Evolutionary conservation across 306 rosid species (phyloP).

Genomic region (Medicago arabica): DNA sequence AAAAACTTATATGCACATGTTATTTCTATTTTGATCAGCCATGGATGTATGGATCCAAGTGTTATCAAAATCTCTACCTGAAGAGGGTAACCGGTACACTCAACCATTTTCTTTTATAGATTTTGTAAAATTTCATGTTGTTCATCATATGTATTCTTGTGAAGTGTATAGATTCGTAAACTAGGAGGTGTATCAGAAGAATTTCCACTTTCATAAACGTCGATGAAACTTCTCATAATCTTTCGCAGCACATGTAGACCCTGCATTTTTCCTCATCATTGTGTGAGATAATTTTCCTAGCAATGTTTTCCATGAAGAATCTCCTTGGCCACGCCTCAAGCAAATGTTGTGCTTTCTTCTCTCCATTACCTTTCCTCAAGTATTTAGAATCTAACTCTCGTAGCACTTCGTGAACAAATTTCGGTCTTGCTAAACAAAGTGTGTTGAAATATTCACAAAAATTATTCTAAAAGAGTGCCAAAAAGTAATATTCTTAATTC

Average conservation of each 20-base stretch:
- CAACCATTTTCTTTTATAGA: constrained; percentile 61
- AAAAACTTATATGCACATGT: constrained; percentile 72
- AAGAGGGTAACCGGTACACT: constrained; percentile 67
- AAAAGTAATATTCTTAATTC: constrained; percentile 79
- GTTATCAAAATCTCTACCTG: constrained; percentile 91
- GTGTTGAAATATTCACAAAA: constrained; percentile 93
- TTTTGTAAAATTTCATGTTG: constrained; percentile 62
- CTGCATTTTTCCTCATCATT: constrained; percentile 63
- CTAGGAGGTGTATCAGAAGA: constrained; percentile 72
- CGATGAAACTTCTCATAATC: constrained; percentile 72
- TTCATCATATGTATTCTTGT: constrained; percentile 73
- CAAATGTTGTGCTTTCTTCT: constrained; percentile 49
- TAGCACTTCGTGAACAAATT: constrained; percentile 72
- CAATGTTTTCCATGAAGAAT: constrained; percentile 78
- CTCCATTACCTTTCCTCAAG: constrained; percentile 47
- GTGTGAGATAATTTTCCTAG: constrained; percentile 72
- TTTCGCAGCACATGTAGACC: constrained; percentile 77
- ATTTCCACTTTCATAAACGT: constrained; percentile 77
- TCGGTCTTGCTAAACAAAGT: constrained; percentile 83
- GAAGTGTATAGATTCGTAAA: constrained; percentile 82
- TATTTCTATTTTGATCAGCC: constrained; percentile 74
- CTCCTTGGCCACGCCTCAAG: constrained; percentile 78
- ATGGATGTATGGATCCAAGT: constrained; percentile 94
- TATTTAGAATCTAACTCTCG: constrained; percentile 70
- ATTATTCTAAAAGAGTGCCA: constrained; percentile 92